Evolutionary conservation across 495 filamentous ascomycete species (phyloP).

Genomic region (Lepidopterella palustris): DNA sequence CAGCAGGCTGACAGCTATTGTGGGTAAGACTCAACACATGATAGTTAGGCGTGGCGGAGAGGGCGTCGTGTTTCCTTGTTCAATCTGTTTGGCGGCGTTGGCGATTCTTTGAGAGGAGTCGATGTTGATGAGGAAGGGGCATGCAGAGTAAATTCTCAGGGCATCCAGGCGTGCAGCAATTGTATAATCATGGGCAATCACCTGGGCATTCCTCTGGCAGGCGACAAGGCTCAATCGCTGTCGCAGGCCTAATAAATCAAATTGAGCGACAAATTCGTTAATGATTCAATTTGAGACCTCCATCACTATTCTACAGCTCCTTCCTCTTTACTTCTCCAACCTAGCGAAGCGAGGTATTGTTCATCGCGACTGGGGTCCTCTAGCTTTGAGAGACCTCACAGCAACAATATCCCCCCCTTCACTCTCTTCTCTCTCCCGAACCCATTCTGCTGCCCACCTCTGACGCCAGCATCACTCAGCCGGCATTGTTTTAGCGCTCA

Average conservation of each 20-base stretch:
- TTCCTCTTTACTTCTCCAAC: background rate
- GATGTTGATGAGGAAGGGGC: background rate
- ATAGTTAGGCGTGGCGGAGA: background rate
- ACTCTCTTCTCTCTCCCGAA: background rate
- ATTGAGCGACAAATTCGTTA: background rate
- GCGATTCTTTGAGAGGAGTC: background rate
- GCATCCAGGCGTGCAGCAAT: background rate
- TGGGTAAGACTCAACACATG: background rate
- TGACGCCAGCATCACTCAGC: background rate
- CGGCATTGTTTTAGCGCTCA: background rate
- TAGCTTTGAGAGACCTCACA: background rate
- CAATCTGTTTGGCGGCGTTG: background rate
- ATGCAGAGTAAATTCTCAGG: too few species aligned
- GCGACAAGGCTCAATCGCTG: background rate
- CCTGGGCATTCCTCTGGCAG: background rate
- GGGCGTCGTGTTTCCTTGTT: background rate
- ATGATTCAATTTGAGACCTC: background rate
- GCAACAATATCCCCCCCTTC: background rate
- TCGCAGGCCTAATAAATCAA: background rate
- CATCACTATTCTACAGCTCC: background rate
- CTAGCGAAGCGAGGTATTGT: background rate
- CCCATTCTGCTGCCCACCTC: background rate
- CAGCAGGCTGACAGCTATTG: background rate
- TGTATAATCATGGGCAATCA: background rate
- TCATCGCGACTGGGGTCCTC: background rate